Conservation (phyloP, 495 filamentous ascomycete species). For the Annulohypoxylon bovei region DNA sequence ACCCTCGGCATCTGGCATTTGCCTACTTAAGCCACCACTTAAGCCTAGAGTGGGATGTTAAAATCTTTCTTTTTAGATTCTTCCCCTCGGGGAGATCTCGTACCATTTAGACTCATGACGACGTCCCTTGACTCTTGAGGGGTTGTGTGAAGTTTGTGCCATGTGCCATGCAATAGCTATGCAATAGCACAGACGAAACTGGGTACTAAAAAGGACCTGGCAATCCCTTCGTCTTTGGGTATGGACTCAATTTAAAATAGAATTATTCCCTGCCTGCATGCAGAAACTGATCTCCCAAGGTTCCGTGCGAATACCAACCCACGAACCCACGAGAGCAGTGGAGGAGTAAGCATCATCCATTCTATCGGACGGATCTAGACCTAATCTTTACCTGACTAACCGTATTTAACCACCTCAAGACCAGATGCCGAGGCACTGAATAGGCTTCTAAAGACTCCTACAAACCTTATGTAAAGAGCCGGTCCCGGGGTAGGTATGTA, state of each 20-base stretch:
- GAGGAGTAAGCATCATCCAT: constrained; percentile 2
- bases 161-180: constrained; percentile 1
- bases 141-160: background rate
- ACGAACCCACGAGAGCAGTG: background rate
- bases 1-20: background rate
- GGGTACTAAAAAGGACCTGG: background rate
- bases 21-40: background rate
- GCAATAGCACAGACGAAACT: background rate
- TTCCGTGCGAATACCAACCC: background rate
- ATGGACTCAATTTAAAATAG: constrained; percentile 9
- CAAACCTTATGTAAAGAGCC: background rate
- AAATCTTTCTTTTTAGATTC: background rate
- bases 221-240: background rate
- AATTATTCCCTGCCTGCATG: constrained; percentile 3
- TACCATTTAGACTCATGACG: background rate
- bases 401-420: background rate
- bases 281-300: background rate
- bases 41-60: background rate
- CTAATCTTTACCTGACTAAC: background rate
- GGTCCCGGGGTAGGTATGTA: background rate
- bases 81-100: background rate
- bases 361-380: constrained; percentile 3
- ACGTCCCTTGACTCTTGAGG: background rate
- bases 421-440: background rate
- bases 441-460: background rate